Evolutionary conservation across 441 rosid genomes (phyloP).

Genomic region (Gossypium armourianum): DNA sequence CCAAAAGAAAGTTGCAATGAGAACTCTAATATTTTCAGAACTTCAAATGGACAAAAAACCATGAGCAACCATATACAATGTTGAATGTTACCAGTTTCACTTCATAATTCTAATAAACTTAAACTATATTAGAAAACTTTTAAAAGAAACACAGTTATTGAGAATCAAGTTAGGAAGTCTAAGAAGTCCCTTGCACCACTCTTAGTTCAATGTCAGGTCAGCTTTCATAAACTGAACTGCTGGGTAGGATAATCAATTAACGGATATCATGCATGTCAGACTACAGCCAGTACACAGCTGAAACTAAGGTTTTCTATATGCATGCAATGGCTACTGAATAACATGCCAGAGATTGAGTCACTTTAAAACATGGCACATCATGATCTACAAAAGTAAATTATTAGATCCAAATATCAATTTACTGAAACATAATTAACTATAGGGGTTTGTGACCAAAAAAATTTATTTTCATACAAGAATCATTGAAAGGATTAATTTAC

Average conservation of each 20-base stretch:
- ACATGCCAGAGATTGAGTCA: slow-evolving; percentile 6
- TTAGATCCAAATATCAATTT: background rate
- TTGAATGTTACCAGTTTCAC: slow-evolving; percentile 8
- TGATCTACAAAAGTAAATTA: background rate
- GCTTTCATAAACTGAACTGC: background rate
- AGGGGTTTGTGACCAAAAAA: background rate
- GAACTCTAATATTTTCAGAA: background rate
- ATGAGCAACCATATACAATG: background rate
- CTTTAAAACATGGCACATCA: slow-evolving; percentile 2
- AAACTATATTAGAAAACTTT: background rate
- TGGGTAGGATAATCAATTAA: background rate
- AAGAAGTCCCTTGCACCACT: background rate
- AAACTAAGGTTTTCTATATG: background rate
- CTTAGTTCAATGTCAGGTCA: background rate
- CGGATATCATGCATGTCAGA: slow-evolving; percentile 3
- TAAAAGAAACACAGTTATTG: background rate
- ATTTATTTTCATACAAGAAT: background rate
- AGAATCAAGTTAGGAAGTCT: background rate
- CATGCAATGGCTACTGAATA: background rate
- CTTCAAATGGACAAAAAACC: background rate
- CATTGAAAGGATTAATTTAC: background rate
- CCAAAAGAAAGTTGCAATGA: background rate
- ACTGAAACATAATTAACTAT: background rate
- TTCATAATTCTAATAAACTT: background rate
- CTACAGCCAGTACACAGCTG: background rate